These are phyloP conservation scores for Hyphodiscus sp. DNA, from an alignment of 2,329 filamentous ascomycete species.

Conservation along the genomic window DNA sequence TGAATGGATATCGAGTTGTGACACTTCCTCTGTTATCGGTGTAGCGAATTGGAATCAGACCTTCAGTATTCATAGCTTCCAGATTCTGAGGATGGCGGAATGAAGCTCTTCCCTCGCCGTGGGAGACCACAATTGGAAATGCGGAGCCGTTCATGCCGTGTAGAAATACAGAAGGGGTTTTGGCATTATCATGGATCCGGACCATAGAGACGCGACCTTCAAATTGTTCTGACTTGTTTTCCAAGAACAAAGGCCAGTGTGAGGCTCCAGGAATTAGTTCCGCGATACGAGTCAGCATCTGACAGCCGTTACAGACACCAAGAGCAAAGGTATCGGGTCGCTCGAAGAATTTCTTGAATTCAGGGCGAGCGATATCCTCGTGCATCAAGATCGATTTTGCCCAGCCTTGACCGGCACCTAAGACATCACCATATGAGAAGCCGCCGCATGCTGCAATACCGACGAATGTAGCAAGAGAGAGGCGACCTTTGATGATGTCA, in stretches of 20 bases:
- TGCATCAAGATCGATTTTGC: conserved; percentile 89
- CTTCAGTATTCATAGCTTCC: conserved; percentile 52
- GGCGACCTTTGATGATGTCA: conserved; percentile 70
- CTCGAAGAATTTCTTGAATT: conserved; percentile 81
- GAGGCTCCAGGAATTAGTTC: conserved; percentile 79
- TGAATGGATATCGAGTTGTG: conserved; percentile 81
- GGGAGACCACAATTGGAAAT: conserved; percentile 80
- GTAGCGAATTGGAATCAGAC: conserved; percentile 73
- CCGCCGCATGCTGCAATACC: conserved; percentile 93
- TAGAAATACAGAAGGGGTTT: conserved; percentile 71
- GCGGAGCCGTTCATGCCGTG: conserved; percentile 78
- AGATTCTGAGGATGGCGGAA: conserved; percentile 52
- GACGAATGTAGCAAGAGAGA: conserved; percentile 71
- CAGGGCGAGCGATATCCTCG: conserved; percentile 59
- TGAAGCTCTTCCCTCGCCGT: conserved; percentile 81
- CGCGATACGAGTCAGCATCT: conserved; percentile 81
- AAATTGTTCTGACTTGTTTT: conserved; percentile 82
- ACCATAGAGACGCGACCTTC: conserved; percentile 86
- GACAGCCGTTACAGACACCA: conserved; percentile 95
- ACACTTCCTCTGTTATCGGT: conserved; percentile 72
- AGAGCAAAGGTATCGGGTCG: conserved; percentile 85
- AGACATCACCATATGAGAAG: conserved; percentile 83
- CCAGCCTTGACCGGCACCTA: conserved; percentile 96
- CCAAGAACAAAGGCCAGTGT: conserved; percentile 79
- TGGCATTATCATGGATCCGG: conserved; percentile 59